Conservation (phyloP, 352 stramenopile species). For the Pelagophyceae sp. region DNA sequence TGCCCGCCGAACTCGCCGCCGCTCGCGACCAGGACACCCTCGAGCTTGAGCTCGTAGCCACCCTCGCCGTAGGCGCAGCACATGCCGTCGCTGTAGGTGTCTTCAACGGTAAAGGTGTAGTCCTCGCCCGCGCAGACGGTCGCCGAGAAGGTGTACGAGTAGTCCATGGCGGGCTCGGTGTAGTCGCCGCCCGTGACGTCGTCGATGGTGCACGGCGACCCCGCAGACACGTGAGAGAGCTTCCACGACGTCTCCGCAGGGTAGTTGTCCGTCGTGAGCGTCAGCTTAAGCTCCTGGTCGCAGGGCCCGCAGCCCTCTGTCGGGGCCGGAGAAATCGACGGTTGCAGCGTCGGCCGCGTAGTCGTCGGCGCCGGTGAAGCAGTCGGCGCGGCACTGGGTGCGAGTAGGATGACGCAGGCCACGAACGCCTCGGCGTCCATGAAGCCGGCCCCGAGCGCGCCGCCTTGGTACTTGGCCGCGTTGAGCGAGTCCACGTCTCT, state of each 20-base stretch:
- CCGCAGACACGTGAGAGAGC: neutral
- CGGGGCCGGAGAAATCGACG: neutral
- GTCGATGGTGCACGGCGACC: neutral
- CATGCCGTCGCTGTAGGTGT: conserved; percentile 22
- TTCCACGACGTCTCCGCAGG: neutral
- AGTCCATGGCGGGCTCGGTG: neutral
- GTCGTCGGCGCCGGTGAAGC: neutral
- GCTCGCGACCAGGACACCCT: neutral
- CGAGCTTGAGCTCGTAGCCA: conserved; percentile 8
- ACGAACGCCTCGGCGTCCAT: conserved; percentile 2
- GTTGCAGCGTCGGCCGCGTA: neutral
- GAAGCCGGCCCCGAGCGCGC: neutral
- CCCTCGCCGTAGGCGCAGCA: conserved; percentile 24
- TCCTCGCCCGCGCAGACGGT: neutral
- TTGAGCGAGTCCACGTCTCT: neutral
- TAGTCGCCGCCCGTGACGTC: neutral
- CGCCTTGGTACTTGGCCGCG: neutral
- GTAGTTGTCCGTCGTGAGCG: neutral
- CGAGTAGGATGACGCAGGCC: neutral
- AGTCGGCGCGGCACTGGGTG: neutral
- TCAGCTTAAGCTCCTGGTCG: neutral
- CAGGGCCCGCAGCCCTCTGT: neutral
- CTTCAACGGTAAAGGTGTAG: conserved; percentile 22
- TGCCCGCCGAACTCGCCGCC: neutral
- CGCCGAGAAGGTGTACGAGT: neutral